Base-by-base conservation (phyloP, 139 green algal genomes). In the Pycnococcus provasolii region DNA sequence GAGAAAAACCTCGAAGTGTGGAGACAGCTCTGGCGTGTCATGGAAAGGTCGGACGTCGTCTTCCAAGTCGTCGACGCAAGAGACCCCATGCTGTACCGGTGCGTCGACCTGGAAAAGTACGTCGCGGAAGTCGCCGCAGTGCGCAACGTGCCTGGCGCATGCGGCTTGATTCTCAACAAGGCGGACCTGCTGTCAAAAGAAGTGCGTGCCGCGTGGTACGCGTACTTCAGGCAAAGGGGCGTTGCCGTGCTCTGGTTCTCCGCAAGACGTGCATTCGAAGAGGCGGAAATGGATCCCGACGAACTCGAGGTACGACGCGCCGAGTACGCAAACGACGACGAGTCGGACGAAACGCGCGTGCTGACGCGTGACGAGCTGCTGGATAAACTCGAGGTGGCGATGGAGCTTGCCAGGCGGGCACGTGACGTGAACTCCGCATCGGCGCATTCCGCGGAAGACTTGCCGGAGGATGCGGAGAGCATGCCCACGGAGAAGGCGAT, bases 1-100 rank as follows among this genome's bases (percentile, higher is more conserved):
- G 93, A 99, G 80, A 97, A 97, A 83, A 99, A 99, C 80, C 71
- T 99, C 51, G 90, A 99, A 64, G 90, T 99, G 26, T 99, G 93
- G 93, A 73, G 94, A 13, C 93, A 99, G 88, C 82, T 99, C 64
- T 99, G 93, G 93, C 80, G 93, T 2, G 94, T 99, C 50, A 71
- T 97, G 72, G 93, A 99, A 77, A 80, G 94, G 5, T 87, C 72
- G 8, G 85, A 99, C 78, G 78, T 97, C 15, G 81, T 98, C 37
- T 70, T 80, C 43, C 82, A 94, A 80, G 91, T 98, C 44, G 81
- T 98, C 43, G 92, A 98, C 74, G 87, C 87, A 0, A 73, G 93
- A 0, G 88, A 99, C 78, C 93, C 93, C 41, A 78, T 99, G 73
- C 85, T 88, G 40, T 99, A 98, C 79, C 66, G 84, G n/a, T 78